Evolutionary conservation across 163 green algal genomes (phyloP), one percentile per base, ranked within the genome.

Genomic region (Volvox carteri): DNA sequence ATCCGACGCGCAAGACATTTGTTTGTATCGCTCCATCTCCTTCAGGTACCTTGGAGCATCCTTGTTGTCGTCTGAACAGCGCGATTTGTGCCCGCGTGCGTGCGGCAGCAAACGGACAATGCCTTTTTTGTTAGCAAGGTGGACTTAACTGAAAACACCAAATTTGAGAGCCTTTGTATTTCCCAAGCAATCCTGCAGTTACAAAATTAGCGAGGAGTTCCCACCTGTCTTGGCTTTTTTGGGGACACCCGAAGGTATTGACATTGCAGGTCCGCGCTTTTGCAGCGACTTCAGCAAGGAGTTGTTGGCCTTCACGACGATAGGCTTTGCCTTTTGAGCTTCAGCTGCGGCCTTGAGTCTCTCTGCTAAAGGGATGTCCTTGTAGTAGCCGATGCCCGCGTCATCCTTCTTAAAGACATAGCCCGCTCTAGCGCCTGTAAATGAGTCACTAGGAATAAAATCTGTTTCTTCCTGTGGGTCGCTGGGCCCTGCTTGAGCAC

Each of bases 1-100:
- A 67, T 92, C 88, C 14, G 78, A 76, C 5, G 67, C 65, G 72
- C 90, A 92, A 7, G 56, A 76, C 85, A 89, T 83, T 9, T 86
- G 62, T 23, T 76, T 81, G 44, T 92, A 92, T 4, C 84, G 84
- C n/a, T 92, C 90, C 84, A 92, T 92, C 60, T 92, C 87, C 78
- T 88, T 88, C 3, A 93, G 72, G 68, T 93, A 93, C 76, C 85
- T 93, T 23, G 60, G 56, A 50, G 78, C 42, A 30, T 90, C 85
- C 65, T 90, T 79, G 30, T 85, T 72, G 48, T 79, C 67, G 52
- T 85, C 77, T 85, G 77, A 30, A 18, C 14, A 41, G 16, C n/a
- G 75, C 7, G 14, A n/a, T 39, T n/a, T 33, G 50, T 30, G 48
- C 44, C 16, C 30, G 30, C 30, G 73, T 52, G 75, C 75, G 30